Evolutionary conservation across 208 protist species (phyloP), one percentile per base, ranked within the genome.

Genomic region (Wallacemonas sp.): DNA sequence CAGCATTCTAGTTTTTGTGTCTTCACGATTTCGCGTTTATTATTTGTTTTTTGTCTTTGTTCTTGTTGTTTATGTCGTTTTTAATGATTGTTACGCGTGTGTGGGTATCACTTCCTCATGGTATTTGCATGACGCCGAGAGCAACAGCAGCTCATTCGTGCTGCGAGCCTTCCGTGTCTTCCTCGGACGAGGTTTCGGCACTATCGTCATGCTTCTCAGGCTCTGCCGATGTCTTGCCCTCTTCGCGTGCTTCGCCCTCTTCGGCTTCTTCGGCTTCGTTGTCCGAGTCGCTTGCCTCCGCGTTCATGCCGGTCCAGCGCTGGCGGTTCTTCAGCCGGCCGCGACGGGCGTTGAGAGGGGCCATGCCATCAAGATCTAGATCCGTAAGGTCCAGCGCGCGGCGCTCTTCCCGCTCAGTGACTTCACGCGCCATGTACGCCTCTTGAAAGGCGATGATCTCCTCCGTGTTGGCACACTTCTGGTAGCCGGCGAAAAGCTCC

Each of bases 401-500:
- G 1, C 84, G 74, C 28, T 55, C 80, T 41, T 74, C 75, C 45
- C 80, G 78, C 53, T 72, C 76, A 31, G 45, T 34, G 39, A 51
- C 49, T 66, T 89, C 74, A 31, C 21, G 61, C 45, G 61, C 69
- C 22, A 92, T 70, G 55, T 83, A 84, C 26, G 62, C 39, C 6
- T 87, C 74, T 76, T 96, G 90, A 61, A 92, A 92, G 0, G 77
- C 83, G 15, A 49, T 39, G 11, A 96, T 66, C 66, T 91, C 87
- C 12, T 63, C 79, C 22, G 79, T 66, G 62, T 84, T 82, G 5
- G 69, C 34, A 70, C 90, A 94, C 30, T 26, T 34, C 45, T 67
- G 70, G 46, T 96, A 95, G 12, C 79, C 78, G 12, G 96, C 89
- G n/a, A 99, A 79, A 9, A 98, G 68, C 60, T 98, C 95, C 12